Conservation (phyloP, 2,329 filamentous ascomycete genomes). For the Clarireedia sp. region DNA sequence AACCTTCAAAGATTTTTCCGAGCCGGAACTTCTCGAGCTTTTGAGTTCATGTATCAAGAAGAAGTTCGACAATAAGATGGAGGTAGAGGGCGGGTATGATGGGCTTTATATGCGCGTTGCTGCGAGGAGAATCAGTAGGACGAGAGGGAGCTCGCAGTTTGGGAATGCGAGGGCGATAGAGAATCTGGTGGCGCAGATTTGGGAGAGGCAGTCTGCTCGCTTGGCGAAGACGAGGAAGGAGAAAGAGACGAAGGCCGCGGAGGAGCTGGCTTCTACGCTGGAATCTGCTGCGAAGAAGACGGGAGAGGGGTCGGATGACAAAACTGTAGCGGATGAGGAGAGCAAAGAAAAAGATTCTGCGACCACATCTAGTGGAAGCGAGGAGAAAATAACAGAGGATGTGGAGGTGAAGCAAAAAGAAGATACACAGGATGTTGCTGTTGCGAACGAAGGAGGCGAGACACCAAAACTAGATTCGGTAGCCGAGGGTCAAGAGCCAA, state of each 20-base stretch:
- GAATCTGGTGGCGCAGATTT: slow-evolving; percentile 47
- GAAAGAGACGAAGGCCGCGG: neutral
- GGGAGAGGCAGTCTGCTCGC: slow-evolving; percentile 44
- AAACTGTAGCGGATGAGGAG: too few relatives aligned
- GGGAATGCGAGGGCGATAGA: slow-evolving; percentile 64
- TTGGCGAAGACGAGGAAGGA: slow-evolving; percentile 1
- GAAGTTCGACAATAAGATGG: slow-evolving; percentile 47
- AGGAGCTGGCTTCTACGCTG: neutral
- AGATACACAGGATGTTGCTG: neutral
- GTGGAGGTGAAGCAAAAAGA: neutral
- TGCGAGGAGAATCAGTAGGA: slow-evolving; percentile 50
- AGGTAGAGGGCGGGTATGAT: slow-evolving; percentile 46
- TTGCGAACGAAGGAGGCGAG: too few relatives aligned
- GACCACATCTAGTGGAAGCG: too few relatives aligned
- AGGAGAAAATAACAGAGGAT: too few relatives aligned
- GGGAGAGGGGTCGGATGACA: too few relatives aligned
- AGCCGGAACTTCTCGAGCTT: slow-evolving; percentile 55
- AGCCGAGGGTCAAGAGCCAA: neutral
- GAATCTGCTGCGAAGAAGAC: slow-evolving; percentile 32
- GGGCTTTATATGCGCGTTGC: slow-evolving; percentile 59
- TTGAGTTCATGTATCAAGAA: slow-evolving; percentile 44
- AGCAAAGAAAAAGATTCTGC: too few relatives aligned
- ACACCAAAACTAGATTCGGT: too few relatives aligned
- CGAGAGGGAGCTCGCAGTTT: slow-evolving; percentile 57
- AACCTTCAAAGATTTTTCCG: slow-evolving; percentile 59